Evolutionary conservation across 805 yeast genomes (phyloP).

Genomic region (Yamadazyma insecticola): DNA sequence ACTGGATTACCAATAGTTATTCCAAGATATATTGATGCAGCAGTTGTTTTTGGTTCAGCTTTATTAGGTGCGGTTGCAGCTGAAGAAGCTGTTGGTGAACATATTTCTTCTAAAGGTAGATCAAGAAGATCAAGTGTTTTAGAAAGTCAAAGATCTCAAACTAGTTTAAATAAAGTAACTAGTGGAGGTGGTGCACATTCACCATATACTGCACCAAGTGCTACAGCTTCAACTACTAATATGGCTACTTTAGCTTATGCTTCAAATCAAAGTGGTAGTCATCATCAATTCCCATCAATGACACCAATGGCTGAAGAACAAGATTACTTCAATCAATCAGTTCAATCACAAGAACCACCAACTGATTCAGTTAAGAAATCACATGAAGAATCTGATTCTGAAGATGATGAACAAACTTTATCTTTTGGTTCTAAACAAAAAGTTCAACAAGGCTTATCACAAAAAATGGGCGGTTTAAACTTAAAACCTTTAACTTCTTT

Average conservation of each 20-base stretch:
- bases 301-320: conserved; percentile 36
- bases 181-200: conserved; percentile 39
- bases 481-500: conserved; percentile 37
- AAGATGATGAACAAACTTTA: conserved; percentile 46
- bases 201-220: conserved; percentile 77
- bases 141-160: conserved; percentile 24
- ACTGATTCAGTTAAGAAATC: conserved; percentile 5
- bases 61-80: conserved; percentile 93
- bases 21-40: conserved; percentile 93
- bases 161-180: conserved; percentile 18
- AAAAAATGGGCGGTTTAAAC: conserved; percentile 33
- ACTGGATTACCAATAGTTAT: conserved; percentile 88
- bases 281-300: conserved; percentile 27
- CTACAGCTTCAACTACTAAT: conserved; percentile 65
- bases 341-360: conserved; percentile 4
- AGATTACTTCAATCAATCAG: conserved; percentile 39
- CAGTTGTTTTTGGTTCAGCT: conserved; percentile 96
- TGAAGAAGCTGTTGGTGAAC: conserved; percentile 48
- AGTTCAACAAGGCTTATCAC: conserved; percentile 49
- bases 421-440: conserved; percentile 58
- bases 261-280: conserved; percentile 24
- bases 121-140: conserved; percentile 32
- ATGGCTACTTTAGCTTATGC: conserved; percentile 47
- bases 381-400: conserved; percentile 18
- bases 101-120: conserved; percentile 27